Conservation (phyloP, 2,329 filamentous ascomycete species). For the Aspergillus amoenus region DNA sequence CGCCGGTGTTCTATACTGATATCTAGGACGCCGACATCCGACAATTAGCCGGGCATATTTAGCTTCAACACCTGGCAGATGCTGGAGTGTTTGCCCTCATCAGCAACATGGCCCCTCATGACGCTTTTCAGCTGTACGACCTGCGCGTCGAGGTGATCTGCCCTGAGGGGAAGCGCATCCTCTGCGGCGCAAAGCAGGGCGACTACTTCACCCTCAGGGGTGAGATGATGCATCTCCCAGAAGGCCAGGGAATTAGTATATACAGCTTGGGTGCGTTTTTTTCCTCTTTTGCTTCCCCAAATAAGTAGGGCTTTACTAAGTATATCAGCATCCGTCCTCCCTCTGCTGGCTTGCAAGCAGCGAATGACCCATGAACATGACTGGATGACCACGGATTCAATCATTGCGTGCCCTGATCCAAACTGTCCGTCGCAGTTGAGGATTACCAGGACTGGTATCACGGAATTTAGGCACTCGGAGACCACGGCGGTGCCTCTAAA, state of each 20-base stretch:
- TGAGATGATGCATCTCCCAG: neutral
- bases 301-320: no score
- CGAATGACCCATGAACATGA: slow-evolving; percentile 4
- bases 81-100: no score
- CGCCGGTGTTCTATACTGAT: no score
- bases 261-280: neutral
- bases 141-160: neutral
- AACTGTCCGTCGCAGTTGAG: slow-evolving; percentile 1
- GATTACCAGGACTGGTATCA: neutral
- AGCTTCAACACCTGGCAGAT: no score
- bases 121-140: neutral
- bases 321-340: neutral
- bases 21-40: no score
- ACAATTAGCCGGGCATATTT: no score
- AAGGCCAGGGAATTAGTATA: neutral
- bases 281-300: no score
- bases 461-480: slow-evolving; percentile 1
- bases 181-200: neutral
- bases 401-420: slow-evolving; percentile 1
- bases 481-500: neutral
- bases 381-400: slow-evolving; percentile 4
- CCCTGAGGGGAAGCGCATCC: neutral
- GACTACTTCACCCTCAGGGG: slow-evolving; percentile 1
- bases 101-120: neutral
- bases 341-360: neutral